phyloP scores from a whole-genome alignment of 1,284 basidiomycete species.

The Ceratobasidium sp. region DNA sequence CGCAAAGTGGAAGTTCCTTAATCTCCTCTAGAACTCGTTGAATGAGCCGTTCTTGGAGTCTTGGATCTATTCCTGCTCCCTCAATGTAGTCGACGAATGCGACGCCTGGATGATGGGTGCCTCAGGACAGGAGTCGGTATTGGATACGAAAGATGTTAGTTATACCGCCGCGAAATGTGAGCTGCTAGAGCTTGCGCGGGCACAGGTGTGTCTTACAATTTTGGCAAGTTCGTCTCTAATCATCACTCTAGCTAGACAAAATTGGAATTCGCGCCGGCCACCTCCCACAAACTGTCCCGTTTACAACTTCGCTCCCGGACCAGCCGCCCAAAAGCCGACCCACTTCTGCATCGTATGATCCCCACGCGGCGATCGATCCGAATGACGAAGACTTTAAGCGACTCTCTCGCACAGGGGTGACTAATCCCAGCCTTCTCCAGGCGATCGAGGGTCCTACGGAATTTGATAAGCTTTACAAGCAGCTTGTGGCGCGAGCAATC shows the following conservation, averaged over 20 bases:
- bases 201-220: constrained; percentile 69
- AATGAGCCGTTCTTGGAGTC: constrained; percentile 88
- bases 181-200: constrained; percentile 83
- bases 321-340: constrained; percentile 40
- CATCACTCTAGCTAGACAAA: constrained; percentile 75
- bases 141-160: constrained; percentile 58
- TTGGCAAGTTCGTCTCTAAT: constrained; percentile 20
- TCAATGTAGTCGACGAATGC: constrained; percentile 88
- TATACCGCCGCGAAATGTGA: constrained; percentile 84
- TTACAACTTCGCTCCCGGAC: constrained; percentile 65
- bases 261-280: constrained; percentile 81
- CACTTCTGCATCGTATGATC: constrained; percentile 16
- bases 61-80: constrained; percentile 93
- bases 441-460: constrained; percentile 70
- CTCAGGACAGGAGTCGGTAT: constrained; percentile 62
- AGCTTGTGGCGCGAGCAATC: constrained; percentile 83
- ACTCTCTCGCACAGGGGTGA: constrained; percentile 50
- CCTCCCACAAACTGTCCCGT: constrained; percentile 80
- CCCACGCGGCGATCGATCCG: constrained; percentile 9
- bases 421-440: constrained; percentile 72
- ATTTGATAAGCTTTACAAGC: constrained; percentile 83
- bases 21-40: constrained; percentile 59
- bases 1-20: background rate
- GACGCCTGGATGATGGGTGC: constrained; percentile 76
- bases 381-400: constrained; percentile 48